A percentile compares a stretch with the other conserved stretches of the same genome.
Conservation (phyloP, 805 yeast genomes). For the Spathaspora boniae region DNA sequence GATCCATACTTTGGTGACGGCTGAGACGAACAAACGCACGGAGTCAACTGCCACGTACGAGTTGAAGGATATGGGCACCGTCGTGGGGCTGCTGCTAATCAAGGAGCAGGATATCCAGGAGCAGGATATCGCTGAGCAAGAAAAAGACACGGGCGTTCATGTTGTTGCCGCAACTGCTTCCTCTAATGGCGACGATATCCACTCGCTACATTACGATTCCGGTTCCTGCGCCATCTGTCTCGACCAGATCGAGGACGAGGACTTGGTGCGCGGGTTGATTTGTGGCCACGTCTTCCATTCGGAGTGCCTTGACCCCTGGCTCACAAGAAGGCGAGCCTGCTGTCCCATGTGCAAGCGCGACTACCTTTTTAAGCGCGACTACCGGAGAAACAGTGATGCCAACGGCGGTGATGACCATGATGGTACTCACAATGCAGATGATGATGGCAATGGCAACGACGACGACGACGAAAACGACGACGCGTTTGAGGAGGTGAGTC, state of each 20-base stretch:
- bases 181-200: conserved; percentile 1
- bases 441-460: conserved; percentile 13
- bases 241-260: conserved; percentile 59
- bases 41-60: too few species aligned
- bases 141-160: too few species aligned
- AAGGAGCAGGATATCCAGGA: background rate
- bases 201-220: conserved; percentile 51
- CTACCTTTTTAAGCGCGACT: conserved; percentile 29
- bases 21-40: too few species aligned
- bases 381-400: conserved; percentile 5
- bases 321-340: conserved; percentile 67
- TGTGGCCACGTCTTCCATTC: conserved; percentile 85
- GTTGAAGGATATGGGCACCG: conserved; percentile 2
- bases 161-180: background rate
- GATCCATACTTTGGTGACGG: too few species aligned
- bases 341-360: conserved; percentile 83
- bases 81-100: background rate
- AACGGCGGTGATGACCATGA: background rate
- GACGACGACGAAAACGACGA: conserved; percentile 14
- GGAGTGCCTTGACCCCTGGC: conserved; percentile 80
- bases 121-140: background rate
- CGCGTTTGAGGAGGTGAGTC: conserved; percentile 12
- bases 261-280: conserved; percentile 64
- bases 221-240: conserved; percentile 80
- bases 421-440: conserved; percentile 7